phyloP scores from a whole-genome alignment of 257 asterid species.

The Jacaranda copaia region DNA sequence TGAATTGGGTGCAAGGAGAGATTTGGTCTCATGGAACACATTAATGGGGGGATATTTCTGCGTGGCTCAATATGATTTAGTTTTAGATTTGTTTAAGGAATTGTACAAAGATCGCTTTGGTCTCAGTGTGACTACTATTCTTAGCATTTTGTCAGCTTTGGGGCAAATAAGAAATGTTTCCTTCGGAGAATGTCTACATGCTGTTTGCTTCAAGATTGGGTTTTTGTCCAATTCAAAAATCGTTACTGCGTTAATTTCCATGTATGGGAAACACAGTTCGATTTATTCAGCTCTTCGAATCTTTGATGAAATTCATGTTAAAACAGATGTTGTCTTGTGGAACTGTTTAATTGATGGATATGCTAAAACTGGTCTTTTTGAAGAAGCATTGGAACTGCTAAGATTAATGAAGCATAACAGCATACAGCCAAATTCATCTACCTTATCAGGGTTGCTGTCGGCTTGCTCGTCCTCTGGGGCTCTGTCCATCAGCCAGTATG shows the following conservation, averaged over 20 bases:
- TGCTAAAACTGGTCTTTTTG: conserved; percentile 52
- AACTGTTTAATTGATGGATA: conserved; percentile 74
- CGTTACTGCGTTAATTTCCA: conserved; percentile 56
- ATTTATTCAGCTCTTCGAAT: conserved; percentile 46
- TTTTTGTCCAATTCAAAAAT: conserved; percentile 49
- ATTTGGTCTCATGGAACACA: conserved; percentile 63
- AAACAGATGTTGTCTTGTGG: conserved; percentile 67
- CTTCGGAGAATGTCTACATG: conserved; percentile 51
- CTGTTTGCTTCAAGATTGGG: conserved; percentile 61
- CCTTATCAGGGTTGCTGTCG: conserved; percentile 62
- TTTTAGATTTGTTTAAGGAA: conserved; percentile 50
- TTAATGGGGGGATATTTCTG: conserved; percentile 72
- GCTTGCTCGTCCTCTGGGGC: conserved; percentile 59
- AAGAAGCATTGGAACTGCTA: conserved; percentile 51
- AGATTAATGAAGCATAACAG: conserved; percentile 49
- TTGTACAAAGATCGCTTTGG: conserved; percentile 32
- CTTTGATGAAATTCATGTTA: conserved; percentile 53
- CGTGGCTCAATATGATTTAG: conserved; percentile 36
- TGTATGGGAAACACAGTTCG: conserved; percentile 56
- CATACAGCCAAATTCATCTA: conserved; percentile 57
- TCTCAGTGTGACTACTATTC: conserved; percentile 48
- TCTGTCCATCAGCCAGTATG: conserved; percentile 44
- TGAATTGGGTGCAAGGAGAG: conserved; percentile 50
- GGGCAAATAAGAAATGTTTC: conserved; percentile 36
- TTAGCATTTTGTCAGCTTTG: conserved; percentile 49